Percentiles rank a stretch among this genome's conserved stretches.
Evolutionary conservation across 495 filamentous ascomycete genomes (phyloP).

Genomic region (Aeminium ludgeri): DNA sequence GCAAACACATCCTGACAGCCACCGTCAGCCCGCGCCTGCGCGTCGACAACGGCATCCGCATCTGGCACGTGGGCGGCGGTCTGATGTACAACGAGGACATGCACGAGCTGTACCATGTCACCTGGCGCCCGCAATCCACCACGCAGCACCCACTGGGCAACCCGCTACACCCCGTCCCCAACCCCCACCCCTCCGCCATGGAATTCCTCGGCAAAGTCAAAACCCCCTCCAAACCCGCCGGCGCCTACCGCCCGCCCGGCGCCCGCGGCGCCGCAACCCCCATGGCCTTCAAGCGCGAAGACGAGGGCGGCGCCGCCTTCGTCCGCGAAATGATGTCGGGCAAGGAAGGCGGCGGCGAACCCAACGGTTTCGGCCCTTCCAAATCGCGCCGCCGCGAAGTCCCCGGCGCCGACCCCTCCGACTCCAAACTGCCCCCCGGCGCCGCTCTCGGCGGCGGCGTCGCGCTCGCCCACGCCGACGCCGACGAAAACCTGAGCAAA

Average conservation of each 20-base stretch:
- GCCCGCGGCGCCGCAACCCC: constrained; percentile 78
- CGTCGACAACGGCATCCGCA: constrained; percentile 88
- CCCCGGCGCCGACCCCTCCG: constrained; percentile 57
- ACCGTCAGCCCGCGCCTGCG: constrained; percentile 87
- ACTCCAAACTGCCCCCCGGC: constrained; percentile 44
- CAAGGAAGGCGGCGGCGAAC: constrained; percentile 25
- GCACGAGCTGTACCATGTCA: constrained; percentile 81
- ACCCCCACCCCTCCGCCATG: constrained; percentile 67
- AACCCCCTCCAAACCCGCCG: constrained; percentile 83
- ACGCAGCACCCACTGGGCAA: constrained; percentile 46
- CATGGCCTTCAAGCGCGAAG: constrained; percentile 90
- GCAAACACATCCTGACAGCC: constrained; percentile 84
- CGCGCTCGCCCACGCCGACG: constrained; percentile 37
- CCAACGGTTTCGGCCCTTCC: constrained; percentile 65
- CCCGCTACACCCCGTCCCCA: constrained; percentile 58
- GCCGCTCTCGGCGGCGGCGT: constrained; percentile 58
- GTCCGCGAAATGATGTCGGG: constrained; percentile 59
- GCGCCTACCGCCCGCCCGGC: constrained; percentile 92
- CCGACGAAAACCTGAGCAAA: constrained; percentile 57
- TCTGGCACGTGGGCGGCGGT: constrained; percentile 83
- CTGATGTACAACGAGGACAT: constrained; percentile 93
- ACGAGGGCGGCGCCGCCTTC: constrained; percentile 86
- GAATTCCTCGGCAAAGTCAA: constrained; percentile 71
- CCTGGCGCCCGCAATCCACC: constrained; percentile 63
- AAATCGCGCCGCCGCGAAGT: constrained; percentile 38